Evolutionary conservation across 2,329 filamentous ascomycete species (phyloP).

Genomic region (Cercospora sp.): DNA sequence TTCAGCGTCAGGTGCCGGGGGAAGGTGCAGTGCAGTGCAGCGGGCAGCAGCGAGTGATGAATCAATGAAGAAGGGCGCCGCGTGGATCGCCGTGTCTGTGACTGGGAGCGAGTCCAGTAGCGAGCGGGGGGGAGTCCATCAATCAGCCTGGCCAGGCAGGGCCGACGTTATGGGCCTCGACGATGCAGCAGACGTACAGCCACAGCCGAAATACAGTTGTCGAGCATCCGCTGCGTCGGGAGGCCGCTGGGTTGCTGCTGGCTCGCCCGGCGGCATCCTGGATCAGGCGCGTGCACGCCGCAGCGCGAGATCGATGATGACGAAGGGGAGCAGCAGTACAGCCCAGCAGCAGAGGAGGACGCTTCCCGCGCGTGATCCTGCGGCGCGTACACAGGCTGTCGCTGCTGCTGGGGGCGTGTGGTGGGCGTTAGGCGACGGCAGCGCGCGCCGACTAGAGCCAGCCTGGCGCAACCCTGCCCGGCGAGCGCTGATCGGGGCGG

Average conservation of each 20-base stretch:
- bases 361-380: too few relatives aligned
- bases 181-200: conserved; percentile 14
- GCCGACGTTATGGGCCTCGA: conserved; percentile 14
- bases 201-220: conserved; percentile 16
- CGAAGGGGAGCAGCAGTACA: background rate
- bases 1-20: conserved; percentile 19
- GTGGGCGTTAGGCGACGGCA: background rate
- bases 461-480: background rate
- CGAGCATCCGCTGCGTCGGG: conserved; percentile 15
- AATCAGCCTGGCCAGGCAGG: background rate
- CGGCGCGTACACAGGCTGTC: too few relatives aligned
- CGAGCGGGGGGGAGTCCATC: conserved; percentile 4
- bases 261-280: conserved; percentile 3
- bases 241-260: background rate
- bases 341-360: too few relatives aligned
- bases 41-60: background rate
- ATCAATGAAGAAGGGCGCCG: background rate
- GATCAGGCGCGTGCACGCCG: background rate
- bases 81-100: background rate
- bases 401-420: background rate
- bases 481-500: too few relatives aligned
- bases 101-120: background rate
- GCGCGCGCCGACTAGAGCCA: background rate
- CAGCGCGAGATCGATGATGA: background rate
- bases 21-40: background rate